Conservation (phyloP, 139 green algal species). For the Chlorella sp. region DNA sequence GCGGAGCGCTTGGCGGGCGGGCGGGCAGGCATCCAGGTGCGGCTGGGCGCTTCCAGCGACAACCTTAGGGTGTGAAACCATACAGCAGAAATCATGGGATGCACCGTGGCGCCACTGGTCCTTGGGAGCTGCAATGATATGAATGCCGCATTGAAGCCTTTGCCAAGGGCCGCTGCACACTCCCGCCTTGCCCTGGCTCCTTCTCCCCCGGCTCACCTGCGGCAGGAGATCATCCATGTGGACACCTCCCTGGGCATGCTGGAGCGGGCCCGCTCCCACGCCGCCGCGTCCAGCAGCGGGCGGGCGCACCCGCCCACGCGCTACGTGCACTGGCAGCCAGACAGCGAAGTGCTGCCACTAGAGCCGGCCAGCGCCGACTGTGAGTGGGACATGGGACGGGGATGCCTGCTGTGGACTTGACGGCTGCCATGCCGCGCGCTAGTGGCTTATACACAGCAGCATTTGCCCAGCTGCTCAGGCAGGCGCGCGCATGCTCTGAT, state of each 20-base stretch:
- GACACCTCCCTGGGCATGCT: conserved; percentile 29
- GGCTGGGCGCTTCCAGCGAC: too few species aligned
- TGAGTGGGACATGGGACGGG: not conserved
- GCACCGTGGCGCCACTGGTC: too few species aligned
- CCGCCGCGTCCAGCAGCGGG: conserved; percentile 10
- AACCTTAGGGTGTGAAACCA: too few species aligned
- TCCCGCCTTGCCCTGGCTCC: not conserved
- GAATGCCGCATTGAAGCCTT: not conserved
- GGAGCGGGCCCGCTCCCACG: conserved; percentile 1
- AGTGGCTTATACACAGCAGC: too few species aligned
- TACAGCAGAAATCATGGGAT: too few species aligned
- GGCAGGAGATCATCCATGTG: conserved; percentile 18
- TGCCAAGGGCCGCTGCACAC: not conserved
- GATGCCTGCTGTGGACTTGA: too few species aligned
- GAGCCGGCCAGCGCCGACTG: conserved; percentile 42
- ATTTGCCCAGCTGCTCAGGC: too few species aligned
- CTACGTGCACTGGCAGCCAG: conserved; percentile 21
- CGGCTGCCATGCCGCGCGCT: too few species aligned
- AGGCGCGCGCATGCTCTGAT: too few species aligned
- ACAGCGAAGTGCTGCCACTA: conserved; percentile 57
- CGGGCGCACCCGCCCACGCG: not conserved
- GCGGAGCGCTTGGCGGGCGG: conserved; percentile 47
- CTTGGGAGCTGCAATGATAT: not conserved
- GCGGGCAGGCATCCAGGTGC: conserved; percentile 59
- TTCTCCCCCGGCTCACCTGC: too few species aligned